Percentiles rank a stretch among this genome's conserved stretches.
These are phyloP conservation scores for Vanderwaltozyma tropicalis DNA, from an alignment of 805 yeast genomes.

Conservation along the genomic window DNA sequence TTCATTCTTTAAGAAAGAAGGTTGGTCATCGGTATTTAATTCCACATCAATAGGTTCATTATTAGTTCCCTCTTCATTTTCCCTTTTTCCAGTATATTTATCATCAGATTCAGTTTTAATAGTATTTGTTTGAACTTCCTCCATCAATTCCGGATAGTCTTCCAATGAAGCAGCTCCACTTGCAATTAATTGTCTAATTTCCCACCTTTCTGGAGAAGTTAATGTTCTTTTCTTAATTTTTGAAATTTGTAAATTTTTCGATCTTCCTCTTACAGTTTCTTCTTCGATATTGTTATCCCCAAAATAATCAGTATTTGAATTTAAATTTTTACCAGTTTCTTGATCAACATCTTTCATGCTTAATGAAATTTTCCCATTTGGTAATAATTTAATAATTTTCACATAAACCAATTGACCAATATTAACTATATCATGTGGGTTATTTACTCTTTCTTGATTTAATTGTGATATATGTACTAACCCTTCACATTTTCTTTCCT, in stretches of 20 bases:
- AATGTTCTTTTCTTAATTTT: constrained; percentile 33
- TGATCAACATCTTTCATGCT: constrained; percentile 71
- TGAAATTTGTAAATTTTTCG: constrained; percentile 3
- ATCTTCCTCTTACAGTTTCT: constrained; percentile 3
- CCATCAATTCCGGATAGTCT: constrained; percentile 52
- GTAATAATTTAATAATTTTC: constrained; percentile 38
- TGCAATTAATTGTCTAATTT: constrained; percentile 68
- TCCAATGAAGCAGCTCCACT: constrained; percentile 62
- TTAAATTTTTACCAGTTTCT: constrained; percentile 39
- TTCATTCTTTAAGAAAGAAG: constrained; percentile 56
- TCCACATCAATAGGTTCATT: constrained; percentile 56
- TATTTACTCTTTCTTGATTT: constrained; percentile 36
- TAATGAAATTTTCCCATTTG: constrained; percentile 43
- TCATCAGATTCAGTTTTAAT: constrained; percentile 7
- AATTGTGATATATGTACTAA: constrained; percentile 72
- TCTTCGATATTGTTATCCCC: neutral
- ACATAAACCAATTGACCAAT: constrained; percentile 56
- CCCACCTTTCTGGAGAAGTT: constrained; percentile 89
- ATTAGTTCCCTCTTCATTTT: constrained; percentile 19
- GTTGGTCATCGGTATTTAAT: constrained; percentile 49
- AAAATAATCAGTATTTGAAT: neutral
- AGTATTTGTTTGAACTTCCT: constrained; percentile 13
- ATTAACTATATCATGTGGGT: constrained; percentile 49
- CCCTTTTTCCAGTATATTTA: constrained; percentile 6
- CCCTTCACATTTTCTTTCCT: constrained; percentile 37